Evolutionary conservation across 192 early-diverging fungal species (phyloP), one percentile per base, ranked within the genome.

Genomic region (Backusella australiensis): DNA sequence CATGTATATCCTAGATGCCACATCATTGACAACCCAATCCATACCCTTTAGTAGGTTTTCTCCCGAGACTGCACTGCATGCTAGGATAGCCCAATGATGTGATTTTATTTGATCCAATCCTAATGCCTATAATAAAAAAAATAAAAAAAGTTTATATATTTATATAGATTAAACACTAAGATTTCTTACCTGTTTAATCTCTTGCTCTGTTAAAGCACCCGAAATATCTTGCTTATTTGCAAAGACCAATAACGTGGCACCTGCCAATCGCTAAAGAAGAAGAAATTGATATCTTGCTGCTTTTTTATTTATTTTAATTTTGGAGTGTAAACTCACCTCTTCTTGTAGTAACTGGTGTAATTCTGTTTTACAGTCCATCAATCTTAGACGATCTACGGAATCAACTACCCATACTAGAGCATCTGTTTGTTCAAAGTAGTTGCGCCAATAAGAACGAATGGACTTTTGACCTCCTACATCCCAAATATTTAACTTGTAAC

Each of bases 371-470:
- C 96, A 98, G 75, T 94, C 93, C 34, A 90, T 84, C 75, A 98
- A 84, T 17, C 98, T 83, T 39, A 90, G 81, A 59, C 92, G 77
- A 81, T 99, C 98, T 14, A 94, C 95, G 42, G 94, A 93, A 77
- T 99, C 98, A 15, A 99, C 96, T 0, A 99, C 98, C 97, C 97
- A 99, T 29, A 98, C 92, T 15, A 99, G 81, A 0, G 93, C 98
- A 75, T 99, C 98, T 0, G 98, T 99, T 71, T 97, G 94, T 80
- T 99, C 98, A 91, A 99, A 99, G 77, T 99, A 99, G 86, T 99
- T 99, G 36, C 97, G 85, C 98, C 98, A 99, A 82, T 98, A 99
- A 5, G 95, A 92, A 73, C 98, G 89, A 77, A 99, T 97, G 4
- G 94, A 94, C 75, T 94, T 94, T 82, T 99, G 98, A 0, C 98